phyloP scores from a whole-genome alignment of 2,329 filamentous ascomycete species.

The Triangularia setosa region DNA sequence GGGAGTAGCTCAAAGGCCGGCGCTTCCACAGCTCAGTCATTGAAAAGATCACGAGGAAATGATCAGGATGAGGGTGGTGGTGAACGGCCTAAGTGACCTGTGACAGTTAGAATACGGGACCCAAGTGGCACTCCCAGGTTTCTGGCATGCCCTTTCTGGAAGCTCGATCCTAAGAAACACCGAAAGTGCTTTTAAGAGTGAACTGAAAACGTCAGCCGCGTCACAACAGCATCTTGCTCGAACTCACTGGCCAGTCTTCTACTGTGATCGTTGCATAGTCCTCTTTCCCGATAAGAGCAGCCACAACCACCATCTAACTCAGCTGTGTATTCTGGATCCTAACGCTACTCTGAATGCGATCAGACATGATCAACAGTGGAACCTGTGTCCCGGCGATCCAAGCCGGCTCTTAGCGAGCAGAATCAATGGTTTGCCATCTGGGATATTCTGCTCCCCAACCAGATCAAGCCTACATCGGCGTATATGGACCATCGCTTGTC shows the following conservation, averaged over 20 bases:
- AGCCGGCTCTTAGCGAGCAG: slow-evolving; percentile 22
- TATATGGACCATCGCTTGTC: not conserved
- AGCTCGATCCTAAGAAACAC: slow-evolving; percentile 28
- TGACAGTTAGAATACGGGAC: not conserved
- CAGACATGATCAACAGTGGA: slow-evolving; percentile 25
- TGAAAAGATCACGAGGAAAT: too few species aligned
- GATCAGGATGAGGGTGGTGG: too few species aligned
- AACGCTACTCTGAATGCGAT: slow-evolving; percentile 20
- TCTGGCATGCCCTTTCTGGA: slow-evolving; percentile 31
- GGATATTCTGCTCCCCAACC: slow-evolving; percentile 18
- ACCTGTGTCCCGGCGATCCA: slow-evolving; percentile 18
- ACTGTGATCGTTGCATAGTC: slow-evolving; percentile 28
- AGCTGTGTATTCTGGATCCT: not conserved
- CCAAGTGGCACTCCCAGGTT: not conserved
- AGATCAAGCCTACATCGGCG: slow-evolving; percentile 2
- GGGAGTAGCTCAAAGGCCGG: too few species aligned
- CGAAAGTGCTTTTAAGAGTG: slow-evolving; percentile 29
- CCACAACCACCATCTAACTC: slow-evolving; percentile 8
- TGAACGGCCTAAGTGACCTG: not conserved
- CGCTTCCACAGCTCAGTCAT: too few species aligned
- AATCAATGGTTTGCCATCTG: slow-evolving; percentile 31
- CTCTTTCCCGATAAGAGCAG: slow-evolving; percentile 23
- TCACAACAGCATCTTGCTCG: slow-evolving; percentile 31
- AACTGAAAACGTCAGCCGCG: slow-evolving; percentile 29
- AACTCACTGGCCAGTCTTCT: slow-evolving; percentile 27